phyloP scores from a whole-genome alignment of 305 asterid genomes.

The Solanum hybrid region DNA sequence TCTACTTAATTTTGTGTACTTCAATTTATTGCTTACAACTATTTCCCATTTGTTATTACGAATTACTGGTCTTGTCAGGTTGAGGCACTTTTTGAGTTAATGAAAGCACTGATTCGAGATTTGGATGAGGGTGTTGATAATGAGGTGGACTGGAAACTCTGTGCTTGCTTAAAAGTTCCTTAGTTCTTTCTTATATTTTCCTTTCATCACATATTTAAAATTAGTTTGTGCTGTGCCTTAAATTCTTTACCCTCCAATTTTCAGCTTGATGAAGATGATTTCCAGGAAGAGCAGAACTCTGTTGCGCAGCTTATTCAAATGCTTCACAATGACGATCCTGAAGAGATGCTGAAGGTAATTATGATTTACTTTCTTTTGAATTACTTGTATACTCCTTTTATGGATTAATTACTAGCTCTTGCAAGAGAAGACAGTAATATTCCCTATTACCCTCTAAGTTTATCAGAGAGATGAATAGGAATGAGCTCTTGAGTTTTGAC shows the following conservation, averaged over 20 bases:
- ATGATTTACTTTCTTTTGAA: neutral
- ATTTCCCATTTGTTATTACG: constrained; percentile 10
- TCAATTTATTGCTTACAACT: constrained; percentile 12
- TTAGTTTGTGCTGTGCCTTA: neutral
- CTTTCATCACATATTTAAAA: neutral
- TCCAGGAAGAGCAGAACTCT: constrained; percentile 87
- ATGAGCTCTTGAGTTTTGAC: neutral
- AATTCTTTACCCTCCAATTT: constrained; percentile 7
- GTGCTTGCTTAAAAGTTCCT: constrained; percentile 6
- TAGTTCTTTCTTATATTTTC: neutral
- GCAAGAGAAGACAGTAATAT: neutral
- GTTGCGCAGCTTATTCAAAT: constrained; percentile 88
- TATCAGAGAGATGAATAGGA: neutral
- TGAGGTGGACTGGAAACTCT: constrained; percentile 48
- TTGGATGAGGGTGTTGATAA: constrained; percentile 49
- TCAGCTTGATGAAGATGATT: constrained; percentile 94
- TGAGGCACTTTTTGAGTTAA: constrained; percentile 76
- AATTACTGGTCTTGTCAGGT: constrained; percentile 44
- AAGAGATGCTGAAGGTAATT: constrained; percentile 88
- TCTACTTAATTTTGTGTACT: constrained; percentile 4
- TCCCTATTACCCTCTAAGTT: neutral
- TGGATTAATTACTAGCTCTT: neutral
- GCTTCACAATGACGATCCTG: constrained; percentile 78
- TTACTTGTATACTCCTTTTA: neutral
- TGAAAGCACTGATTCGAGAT: constrained; percentile 78